Evolutionary conservation across 2,329 filamentous ascomycete species (phyloP), one percentile per base, ranked within the genome.

Genomic region (Neophaeococcomyces mojaviensis): DNA sequence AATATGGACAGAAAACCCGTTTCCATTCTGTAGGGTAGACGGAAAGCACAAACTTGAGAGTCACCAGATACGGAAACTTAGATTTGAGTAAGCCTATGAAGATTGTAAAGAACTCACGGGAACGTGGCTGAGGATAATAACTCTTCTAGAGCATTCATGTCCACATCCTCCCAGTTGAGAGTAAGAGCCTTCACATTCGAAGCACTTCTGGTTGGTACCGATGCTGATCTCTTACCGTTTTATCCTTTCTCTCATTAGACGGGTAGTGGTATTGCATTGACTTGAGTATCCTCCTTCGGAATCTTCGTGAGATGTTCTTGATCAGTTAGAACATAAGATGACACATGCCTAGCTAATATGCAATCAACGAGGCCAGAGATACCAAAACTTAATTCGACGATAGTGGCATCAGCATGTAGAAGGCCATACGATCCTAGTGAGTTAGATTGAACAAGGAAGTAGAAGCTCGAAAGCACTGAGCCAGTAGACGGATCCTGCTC

Each of bases 321-420:
- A 63, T 98, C 92, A 0, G 89, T 95, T 37, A 92, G 79, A 36
- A 88, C 72, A 61, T 92, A 94, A 9, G 43, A 46, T 24, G 46
- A 40, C 15, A 94, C 73, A 3, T 68, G 68, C 1, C 78, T 76
- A 2, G 77, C 76, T 10, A 95, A 66, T 5, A 79, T 70, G 31
- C 92, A 70, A 2, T 84, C 87, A 26, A 89, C 77, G 30, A 97
- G 72, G 15, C 84, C 87, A 1, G 88, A 86, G 46, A 94, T 84
- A 44, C 92, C 92, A 62, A 87, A 88, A 35, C 92, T 92, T 4
- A 98, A 78, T 61, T 97, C 92, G 46, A 95, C 71, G 16, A 89
- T 71, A 5, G 70, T 70, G 4, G 84, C 81, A 2, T 68, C 56
- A 0, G 69, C 49, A 19, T 69, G 64, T 6, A 90, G 70, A 41